Evolutionary conservation across 2,329 filamentous ascomycete species (phyloP), one percentile per base, ranked within the genome.

Genomic region (Calonectria pseudoreteaudii): DNA sequence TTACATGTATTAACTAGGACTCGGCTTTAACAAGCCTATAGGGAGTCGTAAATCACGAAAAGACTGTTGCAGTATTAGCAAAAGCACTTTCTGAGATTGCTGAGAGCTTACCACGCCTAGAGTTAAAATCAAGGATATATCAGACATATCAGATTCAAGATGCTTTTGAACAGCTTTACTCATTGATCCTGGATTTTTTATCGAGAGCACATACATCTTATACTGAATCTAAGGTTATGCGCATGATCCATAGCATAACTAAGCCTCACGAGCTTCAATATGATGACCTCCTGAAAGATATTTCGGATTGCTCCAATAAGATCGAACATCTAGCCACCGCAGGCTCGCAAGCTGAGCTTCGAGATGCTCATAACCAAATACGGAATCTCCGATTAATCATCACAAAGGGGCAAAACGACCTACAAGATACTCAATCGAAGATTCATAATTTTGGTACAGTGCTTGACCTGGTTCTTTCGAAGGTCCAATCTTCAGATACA

Each of bases 161-260:
- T 11, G 71, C 67, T 0, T 28, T 74, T 0, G 74, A 75, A 20
- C 56, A 34, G 0, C 64, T 75, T 0, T 76, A 69, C 18, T 47
- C 74, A 1, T 52, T 38, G 0, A 58, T 75, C 1, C 41, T 74
- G 16, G 70, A 75, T 14, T 76, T 76, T 0, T 5, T 76, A 2
- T 41, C 75, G 0, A 74, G 64, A 2, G 62, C 75, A 0, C 68
- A 76, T 34, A 11, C 67, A 0, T 76, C 74, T 71, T 74, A 26
- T 0, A 74, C 53, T 0, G 75, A 76, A 4, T 74, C 74, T 7
- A 76, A 68, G 2, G 53, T 76, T 7, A 26, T 56, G 0, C 75
- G 74, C 1, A n/a, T 72, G 1, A 67, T 69, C 3, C 75, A 76
- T 1, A 76, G 74, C 34, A 41, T 76, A 2, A 74, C 75, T 0